Evolutionary conservation across 2,329 filamentous ascomycete genomes (phyloP).

Genomic region (Colletotrichum lini): DNA sequence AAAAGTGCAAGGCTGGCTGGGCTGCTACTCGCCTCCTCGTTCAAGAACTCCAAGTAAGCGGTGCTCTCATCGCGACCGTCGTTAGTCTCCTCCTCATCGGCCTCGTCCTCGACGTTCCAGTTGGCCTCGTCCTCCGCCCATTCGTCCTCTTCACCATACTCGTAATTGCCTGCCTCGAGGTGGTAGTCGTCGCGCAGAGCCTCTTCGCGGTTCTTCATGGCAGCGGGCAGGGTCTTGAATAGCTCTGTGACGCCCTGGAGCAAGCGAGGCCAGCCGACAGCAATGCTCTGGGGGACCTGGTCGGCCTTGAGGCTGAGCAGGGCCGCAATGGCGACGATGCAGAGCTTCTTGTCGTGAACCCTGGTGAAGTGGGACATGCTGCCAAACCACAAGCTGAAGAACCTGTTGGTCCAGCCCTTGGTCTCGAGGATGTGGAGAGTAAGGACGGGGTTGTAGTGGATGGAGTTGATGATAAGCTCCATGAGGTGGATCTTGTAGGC

Average conservation of each 20-base stretch:
- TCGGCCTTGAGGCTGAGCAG: conserved; percentile 84
- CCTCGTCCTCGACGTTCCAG: conserved; percentile 83
- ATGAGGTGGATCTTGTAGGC: conserved; percentile 96
- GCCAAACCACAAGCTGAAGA: conserved; percentile 98
- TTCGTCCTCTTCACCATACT: conserved; percentile 82
- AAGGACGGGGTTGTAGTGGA: conserved; percentile 95
- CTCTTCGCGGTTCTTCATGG: conserved; percentile 92
- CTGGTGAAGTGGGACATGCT: conserved; percentile 94
- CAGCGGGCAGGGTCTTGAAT: conserved; percentile 91
- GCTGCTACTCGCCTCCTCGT: conserved; percentile 78
- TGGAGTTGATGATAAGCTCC: conserved; percentile 98
- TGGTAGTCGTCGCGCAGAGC: conserved; percentile 90
- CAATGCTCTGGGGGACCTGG: conserved; percentile 91
- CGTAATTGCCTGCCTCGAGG: conserved; percentile 72
- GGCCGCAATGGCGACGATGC: conserved; percentile 91
- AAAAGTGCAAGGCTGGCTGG: not conserved
- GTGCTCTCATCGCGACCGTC: conserved; percentile 91
- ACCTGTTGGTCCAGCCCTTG: conserved; percentile 97
- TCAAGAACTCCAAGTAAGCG: conserved; percentile 95
- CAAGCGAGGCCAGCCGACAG: conserved; percentile 93
- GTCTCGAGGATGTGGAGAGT: conserved; percentile 89
- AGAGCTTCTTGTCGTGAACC: conserved; percentile 99
- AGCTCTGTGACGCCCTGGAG: conserved; percentile 89
- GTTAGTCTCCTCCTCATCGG: conserved; percentile 73
- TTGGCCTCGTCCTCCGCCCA: conserved; percentile 86